Evolutionary conservation across 1,284 basidiomycete species (phyloP).

Genomic region (Moesziomyces parantarcticus): DNA sequence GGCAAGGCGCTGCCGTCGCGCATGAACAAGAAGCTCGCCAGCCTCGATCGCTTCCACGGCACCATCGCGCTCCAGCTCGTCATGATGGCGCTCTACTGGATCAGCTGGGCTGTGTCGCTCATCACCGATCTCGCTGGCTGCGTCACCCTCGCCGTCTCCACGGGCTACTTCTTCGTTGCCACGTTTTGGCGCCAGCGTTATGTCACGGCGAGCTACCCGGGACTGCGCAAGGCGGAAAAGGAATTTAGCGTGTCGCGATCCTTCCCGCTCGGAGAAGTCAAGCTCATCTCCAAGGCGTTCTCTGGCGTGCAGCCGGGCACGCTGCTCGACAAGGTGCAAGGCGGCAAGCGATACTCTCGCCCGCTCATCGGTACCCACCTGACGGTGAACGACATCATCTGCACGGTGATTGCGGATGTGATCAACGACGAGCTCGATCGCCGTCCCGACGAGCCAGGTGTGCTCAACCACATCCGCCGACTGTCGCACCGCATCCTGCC

Average conservation of each 20-base stretch:
- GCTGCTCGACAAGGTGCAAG: slow-evolving; percentile 39
- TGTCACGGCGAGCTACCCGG: slow-evolving; percentile 46
- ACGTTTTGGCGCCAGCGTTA: slow-evolving; percentile 59
- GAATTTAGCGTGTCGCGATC: slow-evolving; percentile 46
- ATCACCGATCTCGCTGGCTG: slow-evolving; percentile 42
- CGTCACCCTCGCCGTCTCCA: slow-evolving; percentile 39
- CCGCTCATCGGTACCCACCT: slow-evolving; percentile 54
- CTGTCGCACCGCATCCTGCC: slow-evolving; percentile 47
- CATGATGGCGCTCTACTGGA: slow-evolving; percentile 60
- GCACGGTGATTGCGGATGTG: slow-evolving; percentile 60
- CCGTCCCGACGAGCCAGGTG: slow-evolving; percentile 21
- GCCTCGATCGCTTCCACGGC: slow-evolving; percentile 52
- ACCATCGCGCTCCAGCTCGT: slow-evolving; percentile 43
- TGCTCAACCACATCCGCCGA: slow-evolving; percentile 23
- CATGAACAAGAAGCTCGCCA: slow-evolving; percentile 57
- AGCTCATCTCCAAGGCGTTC: slow-evolving; percentile 63
- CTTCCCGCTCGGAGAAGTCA: slow-evolving; percentile 57
- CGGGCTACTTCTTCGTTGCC: slow-evolving; percentile 43
- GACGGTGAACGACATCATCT: slow-evolving; percentile 65
- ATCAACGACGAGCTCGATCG: slow-evolving; percentile 53
- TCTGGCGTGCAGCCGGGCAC: slow-evolving; percentile 58
- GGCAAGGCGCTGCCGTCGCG: slow-evolving; percentile 58
- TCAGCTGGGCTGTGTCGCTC: slow-evolving; percentile 21
- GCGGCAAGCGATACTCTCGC: slow-evolving; percentile 27
- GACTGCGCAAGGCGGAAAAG: slow-evolving; percentile 47